Percentiles rank a stretch among this genome's conserved stretches.
phyloP scores from a whole-genome alignment of 129 eudicot genomes.

The Pulicaria dysenterica region DNA sequence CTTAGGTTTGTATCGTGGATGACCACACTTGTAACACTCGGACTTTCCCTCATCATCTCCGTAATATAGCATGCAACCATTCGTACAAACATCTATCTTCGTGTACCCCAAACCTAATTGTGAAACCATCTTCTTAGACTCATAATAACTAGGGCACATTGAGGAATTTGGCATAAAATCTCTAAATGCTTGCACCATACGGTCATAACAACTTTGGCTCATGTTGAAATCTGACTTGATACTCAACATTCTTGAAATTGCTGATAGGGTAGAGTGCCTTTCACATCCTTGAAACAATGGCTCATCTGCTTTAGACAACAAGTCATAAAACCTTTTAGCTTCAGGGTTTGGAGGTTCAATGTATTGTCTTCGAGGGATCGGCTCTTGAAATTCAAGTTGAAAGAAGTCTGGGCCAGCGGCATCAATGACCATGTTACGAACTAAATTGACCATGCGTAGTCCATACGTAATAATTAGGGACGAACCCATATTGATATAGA shows the following conservation, averaged over 20 bases:
- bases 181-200: slow-evolving; percentile 1
- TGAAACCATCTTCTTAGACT: slow-evolving; percentile 11
- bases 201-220: background rate
- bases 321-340: too few species aligned
- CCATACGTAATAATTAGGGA: too few species aligned
- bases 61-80: slow-evolving; percentile 7
- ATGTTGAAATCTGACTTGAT: background rate
- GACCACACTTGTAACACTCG: slow-evolving; percentile 5
- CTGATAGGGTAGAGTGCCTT: slow-evolving; percentile 6
- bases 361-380: too few species aligned
- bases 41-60: background rate
- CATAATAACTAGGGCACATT: background rate
- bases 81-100: background rate
- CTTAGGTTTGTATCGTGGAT: background rate
- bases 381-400: too few species aligned
- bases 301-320: too few species aligned
- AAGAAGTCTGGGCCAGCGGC: too few species aligned
- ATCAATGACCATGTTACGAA: too few species aligned
- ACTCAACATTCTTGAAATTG: too few species aligned
- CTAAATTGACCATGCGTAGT: too few species aligned
- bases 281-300: slow-evolving; percentile 7
- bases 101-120: background rate
- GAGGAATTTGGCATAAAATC: background rate
- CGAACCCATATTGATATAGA: too few species aligned
- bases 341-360: too few species aligned